Base-by-base conservation (phyloP, 352 stramenopile species). In the Aphanomyces euteiches region DNA sequence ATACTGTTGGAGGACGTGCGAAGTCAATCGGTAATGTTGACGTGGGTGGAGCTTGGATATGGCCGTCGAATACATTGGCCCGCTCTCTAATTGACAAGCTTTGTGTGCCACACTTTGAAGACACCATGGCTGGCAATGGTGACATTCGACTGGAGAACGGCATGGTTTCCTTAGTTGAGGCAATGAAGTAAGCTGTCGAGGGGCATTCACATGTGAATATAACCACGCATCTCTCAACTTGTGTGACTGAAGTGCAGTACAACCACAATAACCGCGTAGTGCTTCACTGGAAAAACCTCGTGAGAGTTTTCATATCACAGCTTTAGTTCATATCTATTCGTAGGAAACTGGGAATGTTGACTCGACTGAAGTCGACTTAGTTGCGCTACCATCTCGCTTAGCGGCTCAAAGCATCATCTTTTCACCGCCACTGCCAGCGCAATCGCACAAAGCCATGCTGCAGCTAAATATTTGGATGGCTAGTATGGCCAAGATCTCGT, bases 391-490 rank as follows among this genome's bases (percentile, higher is more conserved):
- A 8, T 12, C 50, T 13, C 50, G 50, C 8, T 21, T 58, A 1
- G 50, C 50, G 8, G 50, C 50, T 58, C 50, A 19, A 58, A 58
- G 17, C 7, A 58, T 58, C 36, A 28, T 7, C 15, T 58, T 58
- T 58, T 19, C 50, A 8, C 50, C 50, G 19, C 15, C 50, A 12
- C 36, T 58, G 21, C 8, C 19, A 1, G 2, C 21, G 50, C 19
- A 8, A 12, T 21, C 3, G 15, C 15, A 36, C 50, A 17, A 28
- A 8, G 50, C 1, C 19, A 58, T 36, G 21, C 3, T 19, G 8
- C 19, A 58, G 15, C 50, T 3, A 58, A 58, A 19, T 21, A 36
- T 58, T 58, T 19, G 50, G 50, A 58, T 58, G 50, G 50, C 50
- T 12, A 19, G 8, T 21, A 36, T 58, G 50, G 50, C 50, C 50